Conservation (phyloP, 495 filamentous ascomycete species). For the Penicillium diatomitis region DNA sequence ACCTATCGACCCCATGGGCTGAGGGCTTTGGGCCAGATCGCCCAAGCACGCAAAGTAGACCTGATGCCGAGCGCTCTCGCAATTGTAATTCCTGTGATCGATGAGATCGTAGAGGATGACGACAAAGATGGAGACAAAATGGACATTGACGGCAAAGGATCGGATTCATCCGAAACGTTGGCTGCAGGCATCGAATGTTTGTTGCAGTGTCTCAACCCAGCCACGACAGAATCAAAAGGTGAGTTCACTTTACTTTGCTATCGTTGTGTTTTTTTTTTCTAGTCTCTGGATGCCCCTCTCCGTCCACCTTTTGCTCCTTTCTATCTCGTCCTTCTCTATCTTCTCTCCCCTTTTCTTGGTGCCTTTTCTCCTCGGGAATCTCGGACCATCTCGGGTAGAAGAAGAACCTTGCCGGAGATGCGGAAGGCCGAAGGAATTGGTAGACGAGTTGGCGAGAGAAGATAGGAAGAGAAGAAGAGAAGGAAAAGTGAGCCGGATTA, state of each 20-base stretch:
- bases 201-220: conserved; percentile 36
- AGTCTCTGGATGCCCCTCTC: neutral
- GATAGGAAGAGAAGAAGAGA: too few species aligned
- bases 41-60: conserved; percentile 52
- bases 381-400: too few species aligned
- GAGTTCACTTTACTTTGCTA: conserved; percentile 8
- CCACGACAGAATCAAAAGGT: conserved; percentile 22
- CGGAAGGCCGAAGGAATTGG: too few species aligned
- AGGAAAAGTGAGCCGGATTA: neutral
- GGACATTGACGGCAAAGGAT: conserved; percentile 51
- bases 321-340: neutral
- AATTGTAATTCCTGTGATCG: conserved; percentile 51
- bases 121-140: conserved; percentile 51
- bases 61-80: conserved; percentile 57
- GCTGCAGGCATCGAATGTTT: conserved; percentile 39
- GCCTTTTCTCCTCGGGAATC: neutral
- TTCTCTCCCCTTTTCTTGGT: too few species aligned
- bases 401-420: too few species aligned
- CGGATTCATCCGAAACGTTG: conserved; percentile 34
- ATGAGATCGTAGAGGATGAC: conserved; percentile 39
- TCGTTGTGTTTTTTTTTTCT: neutral
- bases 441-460: too few species aligned
- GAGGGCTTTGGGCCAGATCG: conserved; percentile 60
- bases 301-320: neutral
- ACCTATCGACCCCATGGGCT: conserved; percentile 71